phyloP scores from a whole-genome alignment of 2,329 filamentous ascomycete species.

The Aureobasidium sp. region DNA sequence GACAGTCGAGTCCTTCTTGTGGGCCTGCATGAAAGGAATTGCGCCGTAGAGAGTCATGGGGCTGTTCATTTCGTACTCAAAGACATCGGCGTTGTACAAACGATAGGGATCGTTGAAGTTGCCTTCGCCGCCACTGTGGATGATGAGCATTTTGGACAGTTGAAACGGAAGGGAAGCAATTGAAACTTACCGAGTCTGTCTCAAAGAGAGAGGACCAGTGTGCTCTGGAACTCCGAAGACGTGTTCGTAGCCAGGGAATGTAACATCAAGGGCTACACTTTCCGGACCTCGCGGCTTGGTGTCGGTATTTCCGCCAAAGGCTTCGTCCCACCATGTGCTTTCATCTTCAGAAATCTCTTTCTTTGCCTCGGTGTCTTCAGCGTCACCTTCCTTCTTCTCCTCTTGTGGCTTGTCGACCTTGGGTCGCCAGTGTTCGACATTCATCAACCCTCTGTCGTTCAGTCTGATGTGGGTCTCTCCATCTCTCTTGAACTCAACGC shows the following conservation, averaged over 20 bases:
- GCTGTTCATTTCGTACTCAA: conserved; percentile 94
- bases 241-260: conserved; percentile 83
- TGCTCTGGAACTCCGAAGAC: conserved; percentile 95
- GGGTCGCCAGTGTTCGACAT: conserved; percentile 89
- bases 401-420: conserved; percentile 66
- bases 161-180: not conserved
- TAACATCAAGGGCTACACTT: conserved; percentile 82
- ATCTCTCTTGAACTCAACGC: conserved; percentile 77
- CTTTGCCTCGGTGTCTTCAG: conserved; percentile 31
- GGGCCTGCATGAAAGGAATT: conserved; percentile 96
- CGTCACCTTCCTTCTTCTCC: conserved; percentile 44
- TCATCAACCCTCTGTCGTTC: conserved; percentile 83
- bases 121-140: conserved; percentile 61
- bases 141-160: conserved; percentile 17
- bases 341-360: conserved; percentile 52
- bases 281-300: conserved; percentile 92
- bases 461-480: conserved; percentile 75
- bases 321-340: conserved; percentile 96
- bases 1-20: conserved; percentile 86
- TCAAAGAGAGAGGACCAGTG: conserved; percentile 77
- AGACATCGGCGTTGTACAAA: conserved; percentile 93
- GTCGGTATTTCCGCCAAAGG: conserved; percentile 91
- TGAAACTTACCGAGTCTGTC: conserved; percentile 60
- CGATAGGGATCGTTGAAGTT: conserved; percentile 86
- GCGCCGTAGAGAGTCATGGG: conserved; percentile 98